Conservation (phyloP, 2,329 filamentous ascomycete species). For the Penicillium sp. region DNA sequence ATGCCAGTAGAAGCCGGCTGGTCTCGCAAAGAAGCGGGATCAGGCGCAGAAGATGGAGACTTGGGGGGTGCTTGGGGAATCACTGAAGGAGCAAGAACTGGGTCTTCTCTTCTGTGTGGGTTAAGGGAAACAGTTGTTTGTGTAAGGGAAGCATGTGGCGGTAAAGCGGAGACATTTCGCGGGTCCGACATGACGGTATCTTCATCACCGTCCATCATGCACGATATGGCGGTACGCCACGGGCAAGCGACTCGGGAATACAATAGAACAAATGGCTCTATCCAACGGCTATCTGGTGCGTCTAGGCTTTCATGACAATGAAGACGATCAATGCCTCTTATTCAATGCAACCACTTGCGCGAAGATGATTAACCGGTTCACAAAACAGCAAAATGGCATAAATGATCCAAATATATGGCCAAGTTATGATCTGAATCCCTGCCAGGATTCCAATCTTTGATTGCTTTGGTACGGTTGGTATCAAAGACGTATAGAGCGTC, state of each 20-base stretch:
- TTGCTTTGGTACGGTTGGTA: not conserved
- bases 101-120: conserved; percentile 20
- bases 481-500: conserved; percentile 7
- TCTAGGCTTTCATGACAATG: not conserved
- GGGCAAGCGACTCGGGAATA: not conserved
- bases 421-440: not conserved
- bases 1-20: conserved; percentile 2
- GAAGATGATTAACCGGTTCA: not conserved
- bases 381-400: not conserved
- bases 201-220: conserved; percentile 37
- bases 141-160: conserved; percentile 15
- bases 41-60: conserved; percentile 14
- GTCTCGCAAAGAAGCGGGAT: conserved; percentile 9
- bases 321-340: not conserved
- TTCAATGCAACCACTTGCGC: not conserved
- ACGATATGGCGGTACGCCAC: not conserved
- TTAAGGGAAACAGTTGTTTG: conserved; percentile 15
- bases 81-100: conserved; percentile 23
- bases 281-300: not conserved
- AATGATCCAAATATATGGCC: not conserved
- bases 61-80: conserved; percentile 3
- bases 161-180: conserved; percentile 17
- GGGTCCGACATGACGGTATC: conserved; percentile 42
- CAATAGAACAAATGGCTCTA: not conserved
- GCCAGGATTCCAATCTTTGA: not conserved